These are phyloP conservation scores for Henckelia pumila DNA, from an alignment of 257 asterid genomes.

Conservation along the genomic window DNA sequence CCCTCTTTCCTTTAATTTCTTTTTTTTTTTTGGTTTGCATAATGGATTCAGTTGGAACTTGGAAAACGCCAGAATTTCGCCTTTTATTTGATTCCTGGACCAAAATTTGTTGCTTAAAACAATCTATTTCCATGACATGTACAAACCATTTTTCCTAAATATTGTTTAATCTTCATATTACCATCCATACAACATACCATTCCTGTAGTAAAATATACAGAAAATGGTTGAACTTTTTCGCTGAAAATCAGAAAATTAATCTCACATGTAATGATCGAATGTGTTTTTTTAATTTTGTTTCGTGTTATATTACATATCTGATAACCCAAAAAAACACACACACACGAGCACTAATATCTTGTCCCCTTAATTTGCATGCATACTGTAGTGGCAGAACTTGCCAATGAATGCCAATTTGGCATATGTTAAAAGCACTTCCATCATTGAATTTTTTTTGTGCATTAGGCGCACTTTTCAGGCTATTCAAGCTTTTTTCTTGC, in stretches of 20 bases:
- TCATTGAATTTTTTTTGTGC: not conserved
- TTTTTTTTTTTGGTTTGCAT: not conserved
- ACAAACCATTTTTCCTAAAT: not conserved
- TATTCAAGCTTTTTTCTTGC: too few species aligned
- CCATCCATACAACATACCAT: not conserved
- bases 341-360: too few species aligned
- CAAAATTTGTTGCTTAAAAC: not conserved
- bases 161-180: too few species aligned
- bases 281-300: too few species aligned
- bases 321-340: too few species aligned
- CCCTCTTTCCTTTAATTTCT: not conserved
- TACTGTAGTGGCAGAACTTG: conserved; percentile 3
- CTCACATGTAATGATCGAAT: too few species aligned
- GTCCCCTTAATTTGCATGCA: conserved; percentile 12
- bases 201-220: too few species aligned
- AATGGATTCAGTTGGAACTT: not conserved
- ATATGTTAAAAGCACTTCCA: not conserved
- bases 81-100: not conserved
- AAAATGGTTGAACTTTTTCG: too few species aligned
- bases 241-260: too few species aligned
- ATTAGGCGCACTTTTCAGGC: not conserved
- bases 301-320: not conserved
- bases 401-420: not conserved
- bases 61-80: not conserved
- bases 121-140: not conserved